phyloP scores from a whole-genome alignment of 495 filamentous ascomycete genomes.

The Pseudoneurospora amorphoporcata region DNA sequence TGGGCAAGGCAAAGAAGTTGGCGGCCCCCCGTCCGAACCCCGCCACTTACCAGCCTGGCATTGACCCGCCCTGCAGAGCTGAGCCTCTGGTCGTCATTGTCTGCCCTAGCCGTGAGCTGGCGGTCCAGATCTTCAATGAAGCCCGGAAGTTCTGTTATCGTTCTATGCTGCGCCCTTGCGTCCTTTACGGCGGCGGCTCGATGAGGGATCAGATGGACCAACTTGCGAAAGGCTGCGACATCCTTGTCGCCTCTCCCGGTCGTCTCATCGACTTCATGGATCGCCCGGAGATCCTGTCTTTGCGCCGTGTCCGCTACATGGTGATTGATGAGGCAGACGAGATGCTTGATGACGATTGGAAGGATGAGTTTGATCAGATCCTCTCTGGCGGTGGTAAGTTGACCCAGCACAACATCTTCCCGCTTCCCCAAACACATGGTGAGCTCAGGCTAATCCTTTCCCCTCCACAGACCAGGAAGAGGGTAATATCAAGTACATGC shows the following conservation, averaged over 20 bases:
- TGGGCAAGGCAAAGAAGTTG: constrained; percentile 87
- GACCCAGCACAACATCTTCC: background rate
- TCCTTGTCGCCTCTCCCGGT: constrained; percentile 81
- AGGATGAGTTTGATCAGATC: constrained; percentile 55
- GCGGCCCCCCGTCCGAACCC: constrained; percentile 63
- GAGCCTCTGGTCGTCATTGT: constrained; percentile 83
- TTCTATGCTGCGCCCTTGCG: constrained; percentile 52
- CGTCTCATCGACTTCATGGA: constrained; percentile 76
- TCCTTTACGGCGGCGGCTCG: constrained; percentile 79
- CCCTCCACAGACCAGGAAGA: constrained; percentile 59
- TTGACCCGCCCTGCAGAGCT: constrained; percentile 46
- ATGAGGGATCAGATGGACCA: constrained; percentile 53
- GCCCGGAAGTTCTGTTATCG: background rate
- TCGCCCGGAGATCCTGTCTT: constrained; percentile 52
- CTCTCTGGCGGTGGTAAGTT: constrained; percentile 66
- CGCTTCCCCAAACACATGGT: constrained; percentile 3
- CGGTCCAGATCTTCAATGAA: constrained; percentile 73
- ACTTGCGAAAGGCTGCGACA: constrained; percentile 73
- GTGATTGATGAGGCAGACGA: constrained; percentile 96
- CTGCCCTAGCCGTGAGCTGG: constrained; percentile 80
- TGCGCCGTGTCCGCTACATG: constrained; percentile 68
- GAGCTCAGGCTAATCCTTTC: constrained; percentile 9
- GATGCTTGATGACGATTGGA: constrained; percentile 70
- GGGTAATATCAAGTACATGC: constrained; percentile 68
- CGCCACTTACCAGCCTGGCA: constrained; percentile 24